Conservation (phyloP, 306 rosid species). For the Glycine soja region DNA sequence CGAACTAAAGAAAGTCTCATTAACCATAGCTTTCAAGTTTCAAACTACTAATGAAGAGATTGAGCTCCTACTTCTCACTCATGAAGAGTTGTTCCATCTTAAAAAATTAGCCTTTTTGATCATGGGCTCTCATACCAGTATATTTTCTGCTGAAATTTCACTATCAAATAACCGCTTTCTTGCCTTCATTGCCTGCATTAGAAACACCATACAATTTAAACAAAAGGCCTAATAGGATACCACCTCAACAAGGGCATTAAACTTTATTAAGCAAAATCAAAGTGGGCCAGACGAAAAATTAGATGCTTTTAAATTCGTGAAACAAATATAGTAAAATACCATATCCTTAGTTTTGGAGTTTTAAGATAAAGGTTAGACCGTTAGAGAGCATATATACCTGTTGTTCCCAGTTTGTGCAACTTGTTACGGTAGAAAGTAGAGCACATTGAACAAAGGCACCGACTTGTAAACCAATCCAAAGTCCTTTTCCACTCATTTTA, state of each 20-base stretch:
- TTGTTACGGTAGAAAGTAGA: conserved; percentile 52
- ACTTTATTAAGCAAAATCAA: too few species aligned
- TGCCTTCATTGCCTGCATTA: conserved; percentile 10
- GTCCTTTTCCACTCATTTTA: conserved; percentile 58
- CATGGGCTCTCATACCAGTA: not conserved
- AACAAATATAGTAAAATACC: not conserved
- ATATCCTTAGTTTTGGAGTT: not conserved
- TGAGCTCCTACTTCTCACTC: not conserved
- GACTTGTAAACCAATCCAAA: conserved; percentile 69
- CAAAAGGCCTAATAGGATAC: not conserved
- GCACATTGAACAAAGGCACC: conserved; percentile 59
- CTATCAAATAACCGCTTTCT: not conserved
- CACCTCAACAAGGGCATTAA: too few species aligned
- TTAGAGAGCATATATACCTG: conserved; percentile 55
- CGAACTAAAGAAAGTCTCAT: too few species aligned
- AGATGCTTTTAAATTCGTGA: not conserved
- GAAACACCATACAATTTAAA: not conserved
- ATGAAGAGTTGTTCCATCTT: not conserved
- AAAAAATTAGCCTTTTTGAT: not conserved
- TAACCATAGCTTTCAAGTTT: not conserved
- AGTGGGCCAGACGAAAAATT: not conserved
- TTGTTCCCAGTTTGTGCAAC: conserved; percentile 62
- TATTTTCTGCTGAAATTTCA: conserved; percentile 18
- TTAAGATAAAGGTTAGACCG: not conserved
- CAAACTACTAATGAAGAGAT: not conserved